phyloP scores from a whole-genome alignment of 257 asterid genomes.

The Solanum commersonii region DNA sequence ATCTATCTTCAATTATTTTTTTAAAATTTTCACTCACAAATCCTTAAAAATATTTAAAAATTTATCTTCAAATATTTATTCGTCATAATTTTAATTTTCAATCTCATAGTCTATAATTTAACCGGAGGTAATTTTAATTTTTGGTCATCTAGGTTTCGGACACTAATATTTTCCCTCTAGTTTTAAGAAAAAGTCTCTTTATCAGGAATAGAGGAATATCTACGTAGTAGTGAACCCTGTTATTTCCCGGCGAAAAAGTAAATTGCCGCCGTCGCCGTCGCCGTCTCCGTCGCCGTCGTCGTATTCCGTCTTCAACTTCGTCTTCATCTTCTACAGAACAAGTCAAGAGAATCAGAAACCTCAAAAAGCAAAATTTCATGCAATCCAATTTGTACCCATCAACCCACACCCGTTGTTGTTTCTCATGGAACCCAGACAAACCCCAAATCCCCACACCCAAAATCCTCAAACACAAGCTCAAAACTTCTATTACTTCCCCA shows the following conservation, averaged over 20 bases:
- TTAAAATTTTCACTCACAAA: no score
- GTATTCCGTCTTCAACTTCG: neutral
- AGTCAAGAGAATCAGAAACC: neutral
- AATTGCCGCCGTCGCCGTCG: neutral
- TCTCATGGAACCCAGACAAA: conserved; percentile 13
- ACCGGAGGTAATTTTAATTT: no score
- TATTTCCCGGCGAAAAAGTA: neutral
- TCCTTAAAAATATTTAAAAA: no score
- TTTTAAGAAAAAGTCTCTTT: neutral
- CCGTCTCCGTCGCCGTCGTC: no score
- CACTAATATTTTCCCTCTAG: neutral
- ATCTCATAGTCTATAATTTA: no score
- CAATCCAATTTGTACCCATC: neutral
- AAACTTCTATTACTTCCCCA: conserved; percentile 35
- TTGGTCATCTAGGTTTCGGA: neutral
- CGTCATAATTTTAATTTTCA: no score
- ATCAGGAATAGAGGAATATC: neutral
- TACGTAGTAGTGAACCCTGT: neutral
- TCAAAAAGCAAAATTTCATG: neutral
- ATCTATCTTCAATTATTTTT: no score
- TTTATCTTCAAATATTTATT: no score
- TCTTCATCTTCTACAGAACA: neutral
- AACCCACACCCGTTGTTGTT: neutral
- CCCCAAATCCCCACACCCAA: conserved; percentile 10
- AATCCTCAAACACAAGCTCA: conserved; percentile 21